Conservation (phyloP, 208 protist species). For the Strigomonas culicis region DNA sequence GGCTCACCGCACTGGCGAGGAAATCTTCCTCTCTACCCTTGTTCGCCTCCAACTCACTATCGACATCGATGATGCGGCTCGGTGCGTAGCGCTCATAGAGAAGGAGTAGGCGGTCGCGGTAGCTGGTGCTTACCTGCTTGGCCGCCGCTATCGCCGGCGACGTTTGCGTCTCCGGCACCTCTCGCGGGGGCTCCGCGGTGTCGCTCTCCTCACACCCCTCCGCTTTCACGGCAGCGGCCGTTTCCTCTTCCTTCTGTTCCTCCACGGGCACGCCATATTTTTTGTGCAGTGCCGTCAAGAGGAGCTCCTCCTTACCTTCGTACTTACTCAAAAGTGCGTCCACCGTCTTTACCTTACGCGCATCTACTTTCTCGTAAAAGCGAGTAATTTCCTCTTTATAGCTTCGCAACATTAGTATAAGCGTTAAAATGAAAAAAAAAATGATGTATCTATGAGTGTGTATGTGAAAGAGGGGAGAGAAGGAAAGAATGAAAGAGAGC, state of each 20-base stretch:
- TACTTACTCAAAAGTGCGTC: slow-evolving; percentile 33
- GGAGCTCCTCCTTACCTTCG: slow-evolving; percentile 19
- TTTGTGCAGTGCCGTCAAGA: slow-evolving; percentile 18
- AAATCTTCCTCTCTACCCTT: slow-evolving; percentile 40
- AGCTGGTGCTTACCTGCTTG: slow-evolving; percentile 3
- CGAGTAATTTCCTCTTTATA: slow-evolving; percentile 5
- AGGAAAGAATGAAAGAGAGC: not conserved
- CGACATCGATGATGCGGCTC: slow-evolving; percentile 23
- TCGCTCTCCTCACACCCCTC: no score
- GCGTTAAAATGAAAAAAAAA: not conserved
- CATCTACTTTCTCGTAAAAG: slow-evolving; percentile 21
- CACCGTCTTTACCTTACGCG: slow-evolving; percentile 23
- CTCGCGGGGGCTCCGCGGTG: not conserved
- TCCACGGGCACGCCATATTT: slow-evolving; percentile 8
- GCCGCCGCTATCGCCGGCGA: not conserved
- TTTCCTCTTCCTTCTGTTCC: not conserved
- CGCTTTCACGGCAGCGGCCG: not conserved
- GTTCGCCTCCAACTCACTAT: slow-evolving; percentile 40
- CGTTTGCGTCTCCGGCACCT: not conserved
- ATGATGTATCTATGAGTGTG: not conserved
- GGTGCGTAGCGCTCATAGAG: slow-evolving; percentile 48
- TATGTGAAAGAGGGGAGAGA: not conserved
- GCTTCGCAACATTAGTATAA: not conserved
- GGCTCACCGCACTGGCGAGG: slow-evolving; percentile 12
- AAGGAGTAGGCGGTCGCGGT: slow-evolving; percentile 23